Base-by-base conservation (phyloP, 2,329 filamentous ascomycete species). In the Westerdykella ornata region DNA sequence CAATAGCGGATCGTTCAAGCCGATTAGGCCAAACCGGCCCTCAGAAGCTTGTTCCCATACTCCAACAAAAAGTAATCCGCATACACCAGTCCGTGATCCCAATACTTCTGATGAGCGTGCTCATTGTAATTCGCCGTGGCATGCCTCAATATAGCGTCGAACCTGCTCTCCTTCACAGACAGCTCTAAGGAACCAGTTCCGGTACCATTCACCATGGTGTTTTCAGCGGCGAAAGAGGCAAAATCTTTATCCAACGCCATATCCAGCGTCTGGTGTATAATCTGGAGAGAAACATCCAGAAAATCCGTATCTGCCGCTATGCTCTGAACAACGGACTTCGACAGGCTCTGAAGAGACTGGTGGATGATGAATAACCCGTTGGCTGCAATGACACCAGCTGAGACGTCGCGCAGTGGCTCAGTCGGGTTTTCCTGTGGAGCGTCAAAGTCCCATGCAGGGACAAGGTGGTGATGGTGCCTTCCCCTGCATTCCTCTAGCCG, bases 381-480 rank as follows among this genome's bases (percentile, higher is more conserved):
- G 0, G 67, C 68, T 1, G 68, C 63, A 19, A 70, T 65, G 4
- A 68, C 56, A 0, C 62, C 69, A 0, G 68, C 68, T 1, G 63
- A 68, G 0, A 64, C 62, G 40, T 71, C 68, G 12, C 68, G 47
- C 3, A 64, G 35, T 7, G 60, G 60, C 7, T 57, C 53, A 3
- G 20, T 16, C 0, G 45, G 14, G 51, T 70, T 35, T 59, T 70
- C 19, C 48, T 56, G 54, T 37, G 73, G 73, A 0, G 73, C 73
- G 44, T 76, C 69, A 34, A 75, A 76, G 41, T 76, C 73, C 73
- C 72, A 76, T 2, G 66, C 62, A 1, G 73, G 72, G 0, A 75
- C 68, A 1, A 60, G 32, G 2, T 39, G 47, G 32, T 57, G 49
- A 15, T 54, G 49, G 50, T 57, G 60, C 22, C 49, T 63, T 1